Evolutionary conservation across 2,329 filamentous ascomycete species (phyloP).

Genomic region (Venturia nashicola): DNA sequence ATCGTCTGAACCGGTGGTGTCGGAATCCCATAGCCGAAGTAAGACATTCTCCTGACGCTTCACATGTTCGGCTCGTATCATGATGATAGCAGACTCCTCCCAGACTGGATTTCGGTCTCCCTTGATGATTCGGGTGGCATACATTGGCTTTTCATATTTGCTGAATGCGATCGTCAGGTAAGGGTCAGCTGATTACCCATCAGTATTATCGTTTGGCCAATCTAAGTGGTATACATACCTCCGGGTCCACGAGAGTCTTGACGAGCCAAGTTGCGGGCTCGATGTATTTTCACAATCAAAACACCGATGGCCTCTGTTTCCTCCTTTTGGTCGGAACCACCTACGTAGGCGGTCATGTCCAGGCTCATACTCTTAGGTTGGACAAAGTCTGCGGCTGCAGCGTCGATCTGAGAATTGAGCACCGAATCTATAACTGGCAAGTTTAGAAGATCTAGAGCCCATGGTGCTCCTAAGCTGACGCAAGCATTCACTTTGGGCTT

Average conservation of each 20-base stretch:
- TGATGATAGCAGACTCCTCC: neutral
- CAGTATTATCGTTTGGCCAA: neutral
- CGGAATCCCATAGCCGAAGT: neutral
- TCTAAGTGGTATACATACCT: neutral
- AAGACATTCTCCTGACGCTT: constrained; percentile 1
- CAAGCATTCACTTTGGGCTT: neutral
- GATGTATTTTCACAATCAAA: neutral
- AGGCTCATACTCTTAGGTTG: neutral
- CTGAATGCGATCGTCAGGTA: neutral
- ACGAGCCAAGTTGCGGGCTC: neutral
- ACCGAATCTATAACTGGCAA: neutral
- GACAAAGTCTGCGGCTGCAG: neutral
- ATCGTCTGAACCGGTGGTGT: neutral
- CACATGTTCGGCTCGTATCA: neutral
- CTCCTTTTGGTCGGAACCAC: neutral
- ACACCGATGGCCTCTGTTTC: neutral
- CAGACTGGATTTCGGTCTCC: constrained; percentile 1
- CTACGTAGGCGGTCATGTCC: neutral
- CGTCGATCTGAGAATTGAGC: neutral
- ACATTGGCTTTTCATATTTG: constrained; percentile 2
- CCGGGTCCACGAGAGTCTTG: neutral
- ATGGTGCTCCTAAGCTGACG: neutral
- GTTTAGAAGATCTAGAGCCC: neutral
- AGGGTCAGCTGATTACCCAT: neutral
- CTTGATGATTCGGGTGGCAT: neutral